Evolutionary conservation across 2,329 filamentous ascomycete genomes (phyloP).

Genomic region (Elsinoe australis): DNA sequence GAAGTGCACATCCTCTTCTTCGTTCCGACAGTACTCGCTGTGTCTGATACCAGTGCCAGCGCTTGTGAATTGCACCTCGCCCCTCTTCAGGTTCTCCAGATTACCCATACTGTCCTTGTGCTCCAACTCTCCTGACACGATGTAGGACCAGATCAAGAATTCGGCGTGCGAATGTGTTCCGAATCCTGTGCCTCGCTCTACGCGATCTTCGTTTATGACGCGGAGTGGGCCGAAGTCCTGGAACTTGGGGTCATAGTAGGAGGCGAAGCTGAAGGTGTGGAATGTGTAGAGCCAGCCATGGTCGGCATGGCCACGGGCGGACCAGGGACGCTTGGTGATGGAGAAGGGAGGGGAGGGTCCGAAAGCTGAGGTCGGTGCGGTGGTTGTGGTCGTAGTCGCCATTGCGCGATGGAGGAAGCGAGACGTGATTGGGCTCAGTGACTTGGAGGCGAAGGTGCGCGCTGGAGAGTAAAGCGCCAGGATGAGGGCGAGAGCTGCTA

Average conservation of each 20-base stretch:
- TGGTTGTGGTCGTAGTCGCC: constrained; percentile 32
- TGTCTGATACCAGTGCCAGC: constrained; percentile 76
- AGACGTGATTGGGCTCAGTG: constrained; percentile 27
- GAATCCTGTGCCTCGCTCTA: constrained; percentile 66
- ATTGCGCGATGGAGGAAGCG: constrained; percentile 30
- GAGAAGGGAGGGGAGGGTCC: constrained; percentile 38
- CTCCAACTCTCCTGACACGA: constrained; percentile 76
- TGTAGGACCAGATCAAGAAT: constrained; percentile 85
- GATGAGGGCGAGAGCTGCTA: constrained; percentile 36
- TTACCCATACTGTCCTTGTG: constrained; percentile 79
- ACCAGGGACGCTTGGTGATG: constrained; percentile 66
- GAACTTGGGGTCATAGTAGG: constrained; percentile 59
- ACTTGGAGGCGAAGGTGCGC: constrained; percentile 31
- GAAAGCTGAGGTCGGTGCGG: constrained; percentile 19
- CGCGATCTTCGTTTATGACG: constrained; percentile 84
- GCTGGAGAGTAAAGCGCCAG: constrained; percentile 40
- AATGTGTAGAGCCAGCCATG: constrained; percentile 85
- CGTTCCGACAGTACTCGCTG: constrained; percentile 72
- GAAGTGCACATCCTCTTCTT: constrained; percentile 66
- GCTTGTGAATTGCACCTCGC: constrained; percentile 84
- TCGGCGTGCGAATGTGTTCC: constrained; percentile 78
- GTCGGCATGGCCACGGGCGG: constrained; percentile 64
- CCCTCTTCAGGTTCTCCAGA: constrained; percentile 61
- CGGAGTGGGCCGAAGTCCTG: constrained; percentile 66
- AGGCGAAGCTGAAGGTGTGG: constrained; percentile 78